A percentile compares a stretch with the other conserved stretches of the same genome.
Conservation (phyloP, 140 eudicot genomes). For the Flaveria floridana region DNA sequence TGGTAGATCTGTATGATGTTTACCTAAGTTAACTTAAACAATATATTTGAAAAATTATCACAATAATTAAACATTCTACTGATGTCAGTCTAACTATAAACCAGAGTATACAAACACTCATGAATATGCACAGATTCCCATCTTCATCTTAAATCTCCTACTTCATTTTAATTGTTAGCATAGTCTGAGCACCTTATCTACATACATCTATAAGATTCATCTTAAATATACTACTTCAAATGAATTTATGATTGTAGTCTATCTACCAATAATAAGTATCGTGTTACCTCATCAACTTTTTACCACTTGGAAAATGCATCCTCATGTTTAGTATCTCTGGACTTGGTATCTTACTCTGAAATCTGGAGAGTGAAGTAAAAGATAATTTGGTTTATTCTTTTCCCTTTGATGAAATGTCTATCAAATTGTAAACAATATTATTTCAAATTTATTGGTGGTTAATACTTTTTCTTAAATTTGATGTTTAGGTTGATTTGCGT, state of each 20-base stretch:
- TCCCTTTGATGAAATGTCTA: conserved; percentile 16
- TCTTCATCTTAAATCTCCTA: neutral
- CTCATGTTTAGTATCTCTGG: neutral
- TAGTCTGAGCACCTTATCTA: neutral
- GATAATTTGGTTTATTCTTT: conserved; percentile 14
- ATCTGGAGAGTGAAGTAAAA: conserved; percentile 6
- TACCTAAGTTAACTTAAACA: neutral
- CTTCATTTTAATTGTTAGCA: neutral
- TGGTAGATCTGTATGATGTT: neutral
- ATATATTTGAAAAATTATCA: neutral
- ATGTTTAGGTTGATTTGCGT: conserved; percentile 76
- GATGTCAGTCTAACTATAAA: conserved; percentile 3
- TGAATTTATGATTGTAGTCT: conserved; percentile 4
- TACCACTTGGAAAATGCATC: neutral
- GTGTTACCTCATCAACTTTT: neutral
- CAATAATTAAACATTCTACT: neutral
- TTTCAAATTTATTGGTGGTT: conserved; percentile 9
- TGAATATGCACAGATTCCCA: neutral
- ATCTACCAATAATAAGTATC: conserved; percentile 8
- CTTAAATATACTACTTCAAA: neutral
- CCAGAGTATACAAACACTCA: neutral
- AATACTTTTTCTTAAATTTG: conserved; percentile 17
- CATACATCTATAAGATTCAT: neutral
- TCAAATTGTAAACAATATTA: conserved; percentile 12
- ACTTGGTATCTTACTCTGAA: conserved; percentile 9